Base-by-base conservation (phyloP, 1,284 basidiomycete species). In the Bjerkandera adusta region DNA sequence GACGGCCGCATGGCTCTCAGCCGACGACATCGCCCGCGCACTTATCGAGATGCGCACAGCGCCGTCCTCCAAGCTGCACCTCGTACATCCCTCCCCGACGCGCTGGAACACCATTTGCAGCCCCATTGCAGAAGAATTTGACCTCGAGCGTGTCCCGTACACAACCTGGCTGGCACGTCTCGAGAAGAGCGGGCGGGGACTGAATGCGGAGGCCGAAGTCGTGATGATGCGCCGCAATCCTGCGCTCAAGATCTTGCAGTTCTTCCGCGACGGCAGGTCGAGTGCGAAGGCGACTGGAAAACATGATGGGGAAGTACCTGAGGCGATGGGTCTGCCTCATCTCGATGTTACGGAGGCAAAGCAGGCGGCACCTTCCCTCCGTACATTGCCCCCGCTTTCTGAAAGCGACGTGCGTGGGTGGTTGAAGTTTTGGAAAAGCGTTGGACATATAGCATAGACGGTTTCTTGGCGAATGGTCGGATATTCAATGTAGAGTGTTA, bases 41-140 rank as follows among this genome's bases (percentile, higher is more conserved):
- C 25, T 62, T 25, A 40, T 57, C 24, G 60, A 62, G 32, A 55
- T 59, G 54, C 49, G 49, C 6, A 44, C 37, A 10, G 24, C 45
- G 10, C 32, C 52, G 34, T 26, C 30, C 12, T 46, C 44, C 13
- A 36, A 49, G 16, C 47, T 58, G 11, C 55, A 58, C 30, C 47
- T 58, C 12, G 50, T 38, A 2, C 52, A 58, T 40, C 57, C 57
- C 5, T 45, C 47, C 7, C 55, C 57, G 2, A 48, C 55, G 5
- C 35, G 42, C 5, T 58, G 57, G 57, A 15, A 18, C 4, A 34
- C 37, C 6, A 39, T 57, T n/a, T 42, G 52, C 25, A 36, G 11
- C 7, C 45, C 45, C 10, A 21, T 52, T 41, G 50, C 52, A 2
- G 25, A 38, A 13, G 32, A 33, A 11, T 47, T 56, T 13, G 25